A percentile compares a stretch with the other conserved stretches of the same genome.
Conservation (phyloP, 257 asterid species). For the Hygrophila difformis region DNA sequence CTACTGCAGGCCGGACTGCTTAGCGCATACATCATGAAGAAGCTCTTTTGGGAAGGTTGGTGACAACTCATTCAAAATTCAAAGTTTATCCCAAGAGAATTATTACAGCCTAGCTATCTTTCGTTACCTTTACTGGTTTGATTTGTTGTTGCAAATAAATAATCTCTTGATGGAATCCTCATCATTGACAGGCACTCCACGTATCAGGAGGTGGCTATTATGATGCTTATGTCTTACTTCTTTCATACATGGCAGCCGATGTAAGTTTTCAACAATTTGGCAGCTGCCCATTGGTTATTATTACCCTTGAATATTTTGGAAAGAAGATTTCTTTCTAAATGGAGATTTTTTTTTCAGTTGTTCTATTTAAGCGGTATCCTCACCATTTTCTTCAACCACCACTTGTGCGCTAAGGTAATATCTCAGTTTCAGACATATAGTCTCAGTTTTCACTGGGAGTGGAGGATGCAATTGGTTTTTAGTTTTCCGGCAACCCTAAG, state of each 20-base stretch:
- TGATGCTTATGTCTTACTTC: too few relatives aligned
- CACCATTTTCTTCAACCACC: too few relatives aligned
- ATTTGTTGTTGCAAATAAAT: neutral
- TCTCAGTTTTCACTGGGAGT: too few relatives aligned
- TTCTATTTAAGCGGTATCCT: too few relatives aligned
- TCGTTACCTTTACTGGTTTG: neutral
- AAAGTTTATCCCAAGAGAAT: slow-evolving; percentile 2
- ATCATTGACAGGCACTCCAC: slow-evolving; percentile 56
- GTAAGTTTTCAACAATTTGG: slow-evolving; percentile 28
- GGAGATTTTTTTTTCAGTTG: slow-evolving; percentile 51
- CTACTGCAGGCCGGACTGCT: slow-evolving; percentile 46
- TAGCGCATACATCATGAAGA: too few relatives aligned
- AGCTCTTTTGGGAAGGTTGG: slow-evolving; percentile 59
- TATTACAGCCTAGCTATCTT: slow-evolving; percentile 1
- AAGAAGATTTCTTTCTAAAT: slow-evolving; percentile 15
- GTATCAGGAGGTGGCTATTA: slow-evolving; percentile 74
- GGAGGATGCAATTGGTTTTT: too few relatives aligned
- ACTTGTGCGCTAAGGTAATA: too few relatives aligned
- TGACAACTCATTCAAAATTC: neutral
- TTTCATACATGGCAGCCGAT: too few relatives aligned
- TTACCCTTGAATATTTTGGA: too few relatives aligned
- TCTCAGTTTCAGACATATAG: too few relatives aligned
- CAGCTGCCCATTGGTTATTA: neutral
- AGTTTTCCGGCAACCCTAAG: too few relatives aligned
- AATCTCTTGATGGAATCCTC: neutral